Conservation (phyloP, 2,329 filamentous ascomycete species). For the Cladosporium sp. region DNA sequence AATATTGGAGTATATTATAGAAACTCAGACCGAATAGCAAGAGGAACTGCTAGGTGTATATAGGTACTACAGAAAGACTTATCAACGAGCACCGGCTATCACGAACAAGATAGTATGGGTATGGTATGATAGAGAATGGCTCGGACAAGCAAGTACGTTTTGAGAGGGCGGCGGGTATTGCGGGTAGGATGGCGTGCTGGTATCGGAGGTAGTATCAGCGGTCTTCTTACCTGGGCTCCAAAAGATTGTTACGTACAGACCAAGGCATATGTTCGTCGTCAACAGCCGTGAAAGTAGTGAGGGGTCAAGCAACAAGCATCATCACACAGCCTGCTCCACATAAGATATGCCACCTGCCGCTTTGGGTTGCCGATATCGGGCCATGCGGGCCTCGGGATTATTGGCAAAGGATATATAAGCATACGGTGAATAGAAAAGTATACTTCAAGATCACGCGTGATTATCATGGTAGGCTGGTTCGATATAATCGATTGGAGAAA, state of each 20-base stretch:
- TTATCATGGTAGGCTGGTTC: too few relatives aligned
- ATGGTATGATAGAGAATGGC: conserved; percentile 4
- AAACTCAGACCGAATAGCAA: neutral
- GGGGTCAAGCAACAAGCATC: neutral
- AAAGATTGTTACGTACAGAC: conserved; percentile 6
- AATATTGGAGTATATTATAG: neutral
- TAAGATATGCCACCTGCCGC: conserved; percentile 1
- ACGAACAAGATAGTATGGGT: neutral
- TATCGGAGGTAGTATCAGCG: neutral
- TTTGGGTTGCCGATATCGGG: conserved; percentile 1
- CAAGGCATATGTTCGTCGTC: neutral
- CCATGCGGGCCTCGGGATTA: neutral
- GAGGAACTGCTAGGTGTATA: neutral
- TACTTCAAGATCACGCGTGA: too few relatives aligned
- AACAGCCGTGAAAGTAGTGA: conserved; percentile 2
- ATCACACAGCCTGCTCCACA: neutral
- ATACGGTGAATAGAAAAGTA: too few relatives aligned
- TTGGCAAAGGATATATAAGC: too few relatives aligned
- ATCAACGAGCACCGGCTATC: conserved; percentile 5
- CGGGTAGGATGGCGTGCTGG: neutral
- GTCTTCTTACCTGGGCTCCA: neutral
- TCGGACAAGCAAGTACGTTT: neutral
- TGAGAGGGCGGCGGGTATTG: conserved; percentile 7
- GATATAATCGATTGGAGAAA: too few relatives aligned
- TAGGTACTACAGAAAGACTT: neutral